These are phyloP conservation scores for Cinnamomum micranthum DNA, from an alignment of 164 flowering plant genomes.

Conservation along the genomic window DNA sequence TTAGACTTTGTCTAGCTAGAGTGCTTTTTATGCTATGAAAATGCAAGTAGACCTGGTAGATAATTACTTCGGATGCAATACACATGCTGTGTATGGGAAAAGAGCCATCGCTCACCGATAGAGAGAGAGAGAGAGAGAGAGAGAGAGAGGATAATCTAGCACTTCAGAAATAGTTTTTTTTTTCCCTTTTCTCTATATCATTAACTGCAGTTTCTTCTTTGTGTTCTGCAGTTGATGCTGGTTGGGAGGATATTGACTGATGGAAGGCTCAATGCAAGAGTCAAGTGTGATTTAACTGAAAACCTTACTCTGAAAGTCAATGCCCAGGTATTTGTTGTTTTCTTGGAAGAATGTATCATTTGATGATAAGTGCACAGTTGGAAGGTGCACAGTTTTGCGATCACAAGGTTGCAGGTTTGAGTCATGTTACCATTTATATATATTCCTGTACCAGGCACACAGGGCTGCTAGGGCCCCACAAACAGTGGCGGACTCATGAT, in stretches of 20 bases:
- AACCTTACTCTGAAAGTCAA: conserved; percentile 69
- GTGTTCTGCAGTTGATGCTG: conserved; percentile 64
- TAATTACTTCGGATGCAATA: background rate
- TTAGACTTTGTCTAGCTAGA: background rate
- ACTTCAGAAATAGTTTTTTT: no score
- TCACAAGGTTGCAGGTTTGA: background rate
- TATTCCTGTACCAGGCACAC: no score
- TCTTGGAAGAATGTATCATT: conserved; percentile 3
- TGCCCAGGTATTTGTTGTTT: conserved; percentile 54
- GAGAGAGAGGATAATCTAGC: background rate
- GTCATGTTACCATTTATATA: background rate
- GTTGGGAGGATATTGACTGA: conserved; percentile 79
- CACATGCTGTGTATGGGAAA: no score
- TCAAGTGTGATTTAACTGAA: conserved; percentile 72
- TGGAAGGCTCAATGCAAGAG: conserved; percentile 79
- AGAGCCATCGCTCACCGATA: background rate
- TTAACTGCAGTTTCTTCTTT: background rate
- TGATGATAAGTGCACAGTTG: background rate
- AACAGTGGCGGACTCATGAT: no score
- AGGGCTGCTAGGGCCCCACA: no score
- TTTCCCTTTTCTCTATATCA: no score
- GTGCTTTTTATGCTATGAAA: background rate
- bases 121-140: background rate
- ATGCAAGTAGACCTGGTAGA: background rate
- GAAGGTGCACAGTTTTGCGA: no score